Base-by-base conservation (phyloP, 495 filamentous ascomycete genomes). In the Poronia punctata region DNA sequence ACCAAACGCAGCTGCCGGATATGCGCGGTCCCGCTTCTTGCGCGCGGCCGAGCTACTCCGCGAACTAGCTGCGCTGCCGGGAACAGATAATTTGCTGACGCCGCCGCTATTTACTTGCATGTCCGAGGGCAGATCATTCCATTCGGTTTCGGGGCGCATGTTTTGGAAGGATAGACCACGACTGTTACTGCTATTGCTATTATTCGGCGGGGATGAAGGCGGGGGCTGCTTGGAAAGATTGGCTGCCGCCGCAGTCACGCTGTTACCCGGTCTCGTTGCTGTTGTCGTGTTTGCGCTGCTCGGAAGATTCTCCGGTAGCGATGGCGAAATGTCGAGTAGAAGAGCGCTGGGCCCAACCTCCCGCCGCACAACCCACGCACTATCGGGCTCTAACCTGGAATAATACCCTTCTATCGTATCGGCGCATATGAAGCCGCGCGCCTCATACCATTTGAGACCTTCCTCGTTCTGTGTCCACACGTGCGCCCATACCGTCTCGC, bases 391-490 rank as follows among this genome's bases (percentile, higher is more conserved):
- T 47, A 98, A 61, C 43, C 82, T 82, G 42, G 80, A 75, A 68
- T 98, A 98, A 63, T 97, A 98, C 7, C 79, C 82, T 43, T 80
- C 60, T 1, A 86, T 57, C 32, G 65, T 58, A 14, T 63, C 74
- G 26, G 66, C 59, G 20, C 56, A 53, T 11, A 69, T 65, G 48
- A 98, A 98, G 4, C 90, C 88, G n/a, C 87, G 72, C 40, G 75
- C 74, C 15, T 59, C 48, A 69, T 98, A 98, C 92, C 92, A 98
- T 43, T 76, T 73, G 56, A 93, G 59, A 0, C 76, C 92, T 28
- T 95, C 92, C 8, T 76, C 73, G 55, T 98, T 97, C 43, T 82
- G 79, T 45, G 92, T 86, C 82, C 94, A 96, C 2, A 97, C 92
- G 65, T 98, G 92, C 10, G 92, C 92, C 38, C 85, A 88, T 8